Evolutionary conservation across 208 protist species (phyloP), one percentile per base, ranked within the genome.

Genomic region (Trypanosomatidae sp.): DNA sequence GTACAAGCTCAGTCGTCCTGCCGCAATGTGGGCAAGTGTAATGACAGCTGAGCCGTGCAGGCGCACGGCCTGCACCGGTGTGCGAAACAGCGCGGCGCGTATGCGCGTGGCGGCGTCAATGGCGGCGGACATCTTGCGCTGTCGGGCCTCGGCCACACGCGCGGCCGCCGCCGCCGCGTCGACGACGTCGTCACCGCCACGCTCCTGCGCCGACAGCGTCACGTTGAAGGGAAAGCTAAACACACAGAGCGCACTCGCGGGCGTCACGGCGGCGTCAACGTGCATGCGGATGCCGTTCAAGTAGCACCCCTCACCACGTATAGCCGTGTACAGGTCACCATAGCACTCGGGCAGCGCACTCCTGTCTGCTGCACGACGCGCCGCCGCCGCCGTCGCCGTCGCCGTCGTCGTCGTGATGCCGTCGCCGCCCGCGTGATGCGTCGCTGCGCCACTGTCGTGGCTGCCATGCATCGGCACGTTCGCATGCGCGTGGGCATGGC

Each of bases 241-340:
- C 15, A 56, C 48, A 27, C 75, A 61, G 11, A 89, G 32, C 0
- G 67, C 41, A 6, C 28, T 61, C 16, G 46, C 19, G 0, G 48
- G 55, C 6, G 25, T 60, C 6, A 50, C 61, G 11, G 48, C 33
- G 2, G 24, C 2, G 24, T 48, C 56, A 1, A 75, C 66, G 26
- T 27, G 51, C 6, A 91, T 26, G 1, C 33, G 65, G 6, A 45
- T 39, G 1, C 81, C 81, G 44, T 91, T 91, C 5, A 71, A 25
- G 33, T 64, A 91, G 13, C 47, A 41, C 0, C 81, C 81, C 24
- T 64, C 42, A 7, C 75, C 78, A n/a, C 61, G 55, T 33, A 87
- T 69, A 11, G 74, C 81, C 10, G 68, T 77, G 55, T 71, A 88
- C 43, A 88, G 46, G 47, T 91, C 81, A 2, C 71, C 71, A 20